phyloP scores from a whole-genome alignment of 768 basidiomycete species.

The Aureoboletus auriporus region DNA sequence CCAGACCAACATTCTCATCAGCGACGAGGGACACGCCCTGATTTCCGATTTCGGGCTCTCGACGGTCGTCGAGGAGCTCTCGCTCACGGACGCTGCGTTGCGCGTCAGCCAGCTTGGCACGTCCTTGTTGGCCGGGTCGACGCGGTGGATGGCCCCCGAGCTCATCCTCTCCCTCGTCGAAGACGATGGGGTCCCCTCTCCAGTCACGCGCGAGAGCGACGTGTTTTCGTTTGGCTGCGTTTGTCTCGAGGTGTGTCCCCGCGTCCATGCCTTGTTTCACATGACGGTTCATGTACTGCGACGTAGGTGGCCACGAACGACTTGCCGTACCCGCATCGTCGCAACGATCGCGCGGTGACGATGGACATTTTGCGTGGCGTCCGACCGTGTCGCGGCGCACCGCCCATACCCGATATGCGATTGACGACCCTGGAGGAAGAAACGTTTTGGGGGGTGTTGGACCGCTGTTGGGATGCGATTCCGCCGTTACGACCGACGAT shows the following conservation, averaged over 20 bases:
- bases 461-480: conserved; percentile 43
- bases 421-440: conserved; percentile 22
- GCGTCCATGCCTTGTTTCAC: not conserved
- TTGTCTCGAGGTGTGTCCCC: conserved; percentile 47
- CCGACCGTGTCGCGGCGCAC: conserved; percentile 38
- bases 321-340: conserved; percentile 49
- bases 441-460: conserved; percentile 42
- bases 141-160: conserved; percentile 50
- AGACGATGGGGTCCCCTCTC: conserved; percentile 39
- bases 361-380: conserved; percentile 52
- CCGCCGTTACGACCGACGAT: conserved; percentile 40
- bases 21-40: conserved; percentile 46
- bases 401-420: conserved; percentile 14
- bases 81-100: conserved; percentile 24
- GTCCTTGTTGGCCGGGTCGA: conserved; percentile 32
- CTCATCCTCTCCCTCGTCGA: conserved; percentile 47
- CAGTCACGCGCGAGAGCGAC: conserved; percentile 50
- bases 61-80: conserved; percentile 52
- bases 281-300: not conserved
- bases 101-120: conserved; percentile 26
- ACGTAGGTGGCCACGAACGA: conserved; percentile 49
- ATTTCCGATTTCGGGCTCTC: conserved; percentile 64
- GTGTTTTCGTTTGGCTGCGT: conserved; percentile 60
- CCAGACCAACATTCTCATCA: conserved; percentile 56
- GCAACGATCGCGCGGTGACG: conserved; percentile 53